Base-by-base conservation (phyloP, 768 basidiomycete species). In the Chalciporus pseudorubinellus region DNA sequence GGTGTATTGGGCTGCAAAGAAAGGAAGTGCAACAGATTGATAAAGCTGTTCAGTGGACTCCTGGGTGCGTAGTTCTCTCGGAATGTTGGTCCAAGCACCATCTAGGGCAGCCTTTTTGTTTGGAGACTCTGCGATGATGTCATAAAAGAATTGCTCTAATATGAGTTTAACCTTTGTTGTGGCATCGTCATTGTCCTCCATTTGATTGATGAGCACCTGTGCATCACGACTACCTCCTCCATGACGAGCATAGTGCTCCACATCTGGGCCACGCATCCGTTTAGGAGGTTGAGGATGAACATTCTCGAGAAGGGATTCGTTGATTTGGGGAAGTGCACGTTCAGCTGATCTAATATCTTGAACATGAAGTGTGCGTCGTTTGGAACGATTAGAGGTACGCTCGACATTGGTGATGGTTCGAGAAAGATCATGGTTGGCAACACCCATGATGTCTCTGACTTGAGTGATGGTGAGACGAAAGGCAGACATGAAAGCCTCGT, bases 71-170 rank as follows among this genome's bases (percentile, higher is more conserved):
- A 41, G 20, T 2, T 31, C 19, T 1, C n/a, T 22, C 16, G 48
- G 48, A 42, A 49, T 49, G 18, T 14, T 49, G 10, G 48, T 49
- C 39, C 48, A 49, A 6, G 48, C 13, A 22, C 48, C 39, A 14
- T 49, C 39, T 22, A 16, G 1, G 4, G 6, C 16, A 22, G 9
- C 1, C 21, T 47, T 47, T 10, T 39, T 18, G 16, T 47, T 47
- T 26, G 36, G 46, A 28, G 46, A 18, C 19, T 47, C n/a, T 14
- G 38, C 11, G 14, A 47, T 47, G 1, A 47, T 9, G 13, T 47
- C 46, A 39, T 13, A 47, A 10, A 19, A 47, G 18, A 47, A 47
- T 14, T 47, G 46, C 10, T 47, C 46, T 0, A 47, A 4, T 24
- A 24, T 24, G 24, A 24, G 24, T 24, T 24, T 24, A 10, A 39